Evolutionary conservation across 2,329 filamentous ascomycete genomes (phyloP).

Genomic region (Botrytis medusae): DNA sequence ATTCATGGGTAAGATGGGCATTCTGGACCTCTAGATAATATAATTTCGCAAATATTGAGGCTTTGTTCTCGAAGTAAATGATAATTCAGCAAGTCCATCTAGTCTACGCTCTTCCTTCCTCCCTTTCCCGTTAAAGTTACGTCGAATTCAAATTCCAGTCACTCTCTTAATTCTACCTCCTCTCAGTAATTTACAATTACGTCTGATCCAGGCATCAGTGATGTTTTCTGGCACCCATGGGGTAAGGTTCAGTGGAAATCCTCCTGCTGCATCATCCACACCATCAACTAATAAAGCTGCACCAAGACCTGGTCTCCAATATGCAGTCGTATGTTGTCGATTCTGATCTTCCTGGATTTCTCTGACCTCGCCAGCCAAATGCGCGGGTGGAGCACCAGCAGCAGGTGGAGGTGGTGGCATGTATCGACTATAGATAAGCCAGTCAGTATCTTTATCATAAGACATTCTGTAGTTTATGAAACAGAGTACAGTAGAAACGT

Average conservation of each 20-base stretch:
- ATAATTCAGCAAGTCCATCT: not conserved
- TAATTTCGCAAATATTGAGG: not conserved
- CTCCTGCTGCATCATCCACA: not conserved
- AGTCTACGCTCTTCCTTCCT: not conserved
- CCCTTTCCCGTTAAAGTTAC: not conserved
- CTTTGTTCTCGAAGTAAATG: not conserved
- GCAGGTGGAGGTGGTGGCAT: not conserved
- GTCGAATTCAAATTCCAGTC: not conserved
- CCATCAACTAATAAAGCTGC: not conserved
- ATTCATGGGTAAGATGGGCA: not conserved
- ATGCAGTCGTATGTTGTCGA: fast-evolving
- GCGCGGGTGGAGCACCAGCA: not conserved
- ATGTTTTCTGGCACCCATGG: not conserved
- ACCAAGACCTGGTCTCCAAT: not conserved
- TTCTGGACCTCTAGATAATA: not conserved
- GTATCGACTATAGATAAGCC: not conserved
- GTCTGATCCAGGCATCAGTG: not conserved
- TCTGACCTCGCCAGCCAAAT: no score
- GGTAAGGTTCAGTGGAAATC: not conserved
- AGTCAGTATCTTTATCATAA: not conserved
- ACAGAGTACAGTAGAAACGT: no score
- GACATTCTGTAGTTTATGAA: not conserved
- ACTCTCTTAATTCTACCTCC: not conserved
- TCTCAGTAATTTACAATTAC: not conserved
- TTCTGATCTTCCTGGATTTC: not conserved